These are phyloP conservation scores for Blepharisma stoltei DNA, from an alignment of 73 alveolate species.

Conservation along the genomic window DNA sequence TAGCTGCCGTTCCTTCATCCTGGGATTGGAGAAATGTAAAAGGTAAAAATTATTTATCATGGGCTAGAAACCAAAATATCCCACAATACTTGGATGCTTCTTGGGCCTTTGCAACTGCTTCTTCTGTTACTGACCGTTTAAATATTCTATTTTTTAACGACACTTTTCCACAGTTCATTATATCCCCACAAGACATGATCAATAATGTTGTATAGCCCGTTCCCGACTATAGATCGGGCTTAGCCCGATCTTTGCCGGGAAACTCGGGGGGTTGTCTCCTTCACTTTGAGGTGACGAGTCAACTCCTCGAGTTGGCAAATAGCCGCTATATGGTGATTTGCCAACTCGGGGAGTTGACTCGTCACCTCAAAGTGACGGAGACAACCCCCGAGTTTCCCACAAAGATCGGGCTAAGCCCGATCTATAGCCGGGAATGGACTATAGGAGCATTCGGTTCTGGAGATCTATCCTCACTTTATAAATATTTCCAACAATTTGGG, in stretches of 20 bases:
- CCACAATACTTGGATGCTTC: conserved; percentile 96
- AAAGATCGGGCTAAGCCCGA: too few relatives aligned
- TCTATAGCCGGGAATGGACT: too few relatives aligned
- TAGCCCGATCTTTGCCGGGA: too few relatives aligned
- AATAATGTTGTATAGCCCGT: too few relatives aligned
- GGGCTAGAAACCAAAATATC: conserved; percentile 78
- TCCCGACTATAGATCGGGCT: too few relatives aligned
- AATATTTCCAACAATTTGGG: conserved; percentile 53
- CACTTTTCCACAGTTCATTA: conserved; percentile 74
- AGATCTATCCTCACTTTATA: conserved; percentile 57
- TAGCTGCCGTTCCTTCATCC: conserved; percentile 16
- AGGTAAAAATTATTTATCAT: conserved; percentile 80
- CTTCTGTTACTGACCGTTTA: conserved; percentile 84
- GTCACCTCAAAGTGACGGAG: too few relatives aligned
- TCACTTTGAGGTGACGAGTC: too few relatives aligned
- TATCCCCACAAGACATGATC: conserved; percentile 75
- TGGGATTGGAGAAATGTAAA: conserved; percentile 62
- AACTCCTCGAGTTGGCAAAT: too few relatives aligned
- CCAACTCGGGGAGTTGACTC: too few relatives aligned
- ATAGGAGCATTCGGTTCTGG: conserved; percentile 84
- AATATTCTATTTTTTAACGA: conserved; percentile 83
- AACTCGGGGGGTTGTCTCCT: too few relatives aligned
- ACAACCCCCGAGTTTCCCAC: too few relatives aligned
- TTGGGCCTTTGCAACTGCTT: conserved; percentile 95
- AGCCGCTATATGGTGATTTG: too few relatives aligned